Percentiles rank a stretch among this genome's conserved stretches.
phyloP scores from a whole-genome alignment of 108 stramenopile species.

The Skeletonema grethae region DNA sequence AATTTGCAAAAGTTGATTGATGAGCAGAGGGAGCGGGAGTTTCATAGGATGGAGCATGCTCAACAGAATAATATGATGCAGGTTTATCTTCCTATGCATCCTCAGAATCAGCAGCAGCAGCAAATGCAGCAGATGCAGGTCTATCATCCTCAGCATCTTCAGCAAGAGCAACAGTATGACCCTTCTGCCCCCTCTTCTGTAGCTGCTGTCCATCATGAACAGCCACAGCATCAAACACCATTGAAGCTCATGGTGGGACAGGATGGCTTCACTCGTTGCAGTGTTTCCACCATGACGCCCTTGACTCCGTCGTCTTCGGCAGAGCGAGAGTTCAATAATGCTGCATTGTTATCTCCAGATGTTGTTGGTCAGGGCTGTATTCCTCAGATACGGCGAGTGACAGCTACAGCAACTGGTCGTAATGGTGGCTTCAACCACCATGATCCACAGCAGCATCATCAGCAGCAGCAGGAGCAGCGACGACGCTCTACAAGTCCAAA shows the following conservation, averaged over 20 bases:
- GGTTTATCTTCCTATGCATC: too few relatives aligned
- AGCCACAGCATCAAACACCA: background rate
- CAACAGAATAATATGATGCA: too few relatives aligned
- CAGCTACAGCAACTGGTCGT: too few relatives aligned
- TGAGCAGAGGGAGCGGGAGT: background rate
- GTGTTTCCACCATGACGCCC: background rate
- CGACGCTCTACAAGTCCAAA: background rate
- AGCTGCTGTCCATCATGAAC: background rate
- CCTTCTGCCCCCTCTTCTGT: background rate
- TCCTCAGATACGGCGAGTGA: too few relatives aligned
- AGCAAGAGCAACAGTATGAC: background rate
- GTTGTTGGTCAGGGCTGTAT: background rate
- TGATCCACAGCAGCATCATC: too few relatives aligned
- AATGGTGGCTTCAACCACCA: too few relatives aligned
- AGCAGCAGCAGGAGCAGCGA: too few relatives aligned
- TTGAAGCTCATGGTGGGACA: background rate
- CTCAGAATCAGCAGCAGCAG: background rate
- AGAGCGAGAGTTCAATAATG: background rate
- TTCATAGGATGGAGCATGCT: background rate
- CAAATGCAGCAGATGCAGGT: too few relatives aligned
- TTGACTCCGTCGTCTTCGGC: background rate
- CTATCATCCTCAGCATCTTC: background rate
- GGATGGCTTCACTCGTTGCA: background rate
- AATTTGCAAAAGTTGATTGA: slow-evolving; percentile 6
- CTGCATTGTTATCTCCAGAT: background rate